phyloP scores from a whole-genome alignment of 495 filamentous ascomycete genomes.

The Darksidea phi region DNA sequence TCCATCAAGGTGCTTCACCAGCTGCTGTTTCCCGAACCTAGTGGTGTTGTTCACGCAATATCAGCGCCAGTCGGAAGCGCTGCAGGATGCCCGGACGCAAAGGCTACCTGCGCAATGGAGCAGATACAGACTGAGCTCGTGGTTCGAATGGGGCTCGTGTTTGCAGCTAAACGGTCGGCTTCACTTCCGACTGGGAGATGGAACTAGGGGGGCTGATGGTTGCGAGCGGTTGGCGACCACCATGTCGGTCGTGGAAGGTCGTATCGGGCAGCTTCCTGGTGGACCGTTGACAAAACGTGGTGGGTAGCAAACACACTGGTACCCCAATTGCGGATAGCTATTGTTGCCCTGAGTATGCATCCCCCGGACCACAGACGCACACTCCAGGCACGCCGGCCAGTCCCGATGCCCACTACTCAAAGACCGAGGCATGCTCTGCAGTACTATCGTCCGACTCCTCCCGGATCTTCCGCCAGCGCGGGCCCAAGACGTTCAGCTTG shows the following conservation, averaged over 20 bases:
- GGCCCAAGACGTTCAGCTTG: constrained; percentile 17
- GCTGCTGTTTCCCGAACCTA: background rate
- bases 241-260: background rate
- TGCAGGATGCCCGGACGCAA: no score
- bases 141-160: background rate
- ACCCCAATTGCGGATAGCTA: no score
- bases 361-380: background rate
- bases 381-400: background rate
- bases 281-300: no score
- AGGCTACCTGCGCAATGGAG: no score
- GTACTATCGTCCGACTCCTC: constrained; percentile 21
- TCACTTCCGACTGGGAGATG: background rate
- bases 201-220: no score
- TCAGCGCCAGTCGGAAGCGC: no score
- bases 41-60: background rate
- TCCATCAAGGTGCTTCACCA: no score
- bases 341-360: no score
- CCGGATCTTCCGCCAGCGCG: constrained; percentile 16
- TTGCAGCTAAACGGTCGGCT: background rate
- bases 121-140: no score
- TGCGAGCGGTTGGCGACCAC: background rate
- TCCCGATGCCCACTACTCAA: background rate
- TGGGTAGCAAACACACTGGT: no score
- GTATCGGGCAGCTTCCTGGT: no score
- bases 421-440: background rate